Percentiles rank a stretch among this genome's conserved stretches.
Evolutionary conservation across 192 early-diverging fungal genomes (phyloP).

Genomic region (Coemansia sp.): DNA sequence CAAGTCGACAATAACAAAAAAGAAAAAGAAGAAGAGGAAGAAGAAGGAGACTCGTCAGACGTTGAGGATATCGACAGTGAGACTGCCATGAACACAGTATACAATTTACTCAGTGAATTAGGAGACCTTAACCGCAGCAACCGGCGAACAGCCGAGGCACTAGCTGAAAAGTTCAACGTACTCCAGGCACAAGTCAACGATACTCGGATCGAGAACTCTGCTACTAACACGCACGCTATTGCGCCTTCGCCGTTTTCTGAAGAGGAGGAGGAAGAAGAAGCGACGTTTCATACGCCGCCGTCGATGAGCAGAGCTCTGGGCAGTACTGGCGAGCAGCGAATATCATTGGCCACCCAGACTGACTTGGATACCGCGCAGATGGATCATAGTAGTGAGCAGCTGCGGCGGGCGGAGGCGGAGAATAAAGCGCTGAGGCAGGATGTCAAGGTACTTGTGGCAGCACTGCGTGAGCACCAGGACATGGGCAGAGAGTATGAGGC

Average conservation of each 20-base stretch:
- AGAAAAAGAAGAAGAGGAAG: slow-evolving; percentile 1
- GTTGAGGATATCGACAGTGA: slow-evolving; percentile 50
- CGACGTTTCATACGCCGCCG: slow-evolving; percentile 41
- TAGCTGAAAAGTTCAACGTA: slow-evolving; percentile 43
- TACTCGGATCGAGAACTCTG: too few relatives aligned
- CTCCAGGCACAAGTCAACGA: slow-evolving; percentile 40
- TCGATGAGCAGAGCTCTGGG: not conserved
- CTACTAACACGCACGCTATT: slow-evolving; percentile 14
- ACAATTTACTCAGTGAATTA: slow-evolving; percentile 51
- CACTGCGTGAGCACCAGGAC: slow-evolving; percentile 48
- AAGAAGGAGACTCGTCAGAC: slow-evolving; percentile 20
- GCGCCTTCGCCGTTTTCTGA: not conserved
- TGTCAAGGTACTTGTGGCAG: slow-evolving; percentile 24
- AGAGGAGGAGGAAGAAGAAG: not conserved
- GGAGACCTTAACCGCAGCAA: slow-evolving; percentile 55
- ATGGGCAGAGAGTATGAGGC: slow-evolving; percentile 51
- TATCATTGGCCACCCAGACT: slow-evolving; percentile 3
- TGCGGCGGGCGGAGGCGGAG: slow-evolving; percentile 23
- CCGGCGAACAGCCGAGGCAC: slow-evolving; percentile 35
- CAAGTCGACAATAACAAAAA: slow-evolving; percentile 11
- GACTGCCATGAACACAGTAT: slow-evolving; percentile 54
- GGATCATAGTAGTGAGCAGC: not conserved
- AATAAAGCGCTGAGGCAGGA: slow-evolving; percentile 29
- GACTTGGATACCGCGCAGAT: slow-evolving; percentile 15
- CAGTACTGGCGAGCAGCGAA: not conserved